Conservation (phyloP, 2,329 filamentous ascomycete species). For the Didymella glomerata region DNA sequence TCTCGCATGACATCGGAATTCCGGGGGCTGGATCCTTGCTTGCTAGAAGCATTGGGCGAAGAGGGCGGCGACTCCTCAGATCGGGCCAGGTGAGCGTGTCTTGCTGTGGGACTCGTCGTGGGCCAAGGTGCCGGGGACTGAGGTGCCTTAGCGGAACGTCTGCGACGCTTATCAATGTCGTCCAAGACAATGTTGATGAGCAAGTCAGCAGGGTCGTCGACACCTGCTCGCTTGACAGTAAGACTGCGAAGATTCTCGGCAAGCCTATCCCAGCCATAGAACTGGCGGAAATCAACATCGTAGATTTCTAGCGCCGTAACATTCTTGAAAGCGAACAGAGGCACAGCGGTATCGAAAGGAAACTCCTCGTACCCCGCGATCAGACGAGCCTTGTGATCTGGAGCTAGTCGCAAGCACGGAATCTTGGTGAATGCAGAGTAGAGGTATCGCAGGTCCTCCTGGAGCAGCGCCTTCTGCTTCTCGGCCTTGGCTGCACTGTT, state of each 20-base stretch:
- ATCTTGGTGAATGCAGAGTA: constrained; percentile 99
- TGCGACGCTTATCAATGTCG: constrained; percentile 90
- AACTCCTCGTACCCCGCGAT: constrained; percentile 97
- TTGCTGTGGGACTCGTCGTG: constrained; percentile 67
- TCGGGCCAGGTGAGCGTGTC: constrained; percentile 71
- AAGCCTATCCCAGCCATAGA: constrained; percentile 95
- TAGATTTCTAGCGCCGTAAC: constrained; percentile 91
- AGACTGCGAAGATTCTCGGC: constrained; percentile 91
- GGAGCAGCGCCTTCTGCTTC: constrained; percentile 83
- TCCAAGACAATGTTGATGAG: constrained; percentile 93
- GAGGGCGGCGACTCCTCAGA: constrained; percentile 70
- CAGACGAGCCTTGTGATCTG: constrained; percentile 89
- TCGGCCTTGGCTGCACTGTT: constrained; percentile 84
- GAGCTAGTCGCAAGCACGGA: constrained; percentile 85
- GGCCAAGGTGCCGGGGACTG: constrained; percentile 78
- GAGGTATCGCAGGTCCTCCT: constrained; percentile 91
- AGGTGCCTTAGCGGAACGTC: constrained; percentile 86
- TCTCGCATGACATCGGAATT: constrained; percentile 65
- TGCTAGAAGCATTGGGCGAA: constrained; percentile 48
- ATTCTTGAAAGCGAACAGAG: constrained; percentile 97
- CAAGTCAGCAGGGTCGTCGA: constrained; percentile 90
- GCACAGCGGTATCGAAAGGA: constrained; percentile 95
- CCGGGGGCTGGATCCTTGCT: constrained; percentile 60
- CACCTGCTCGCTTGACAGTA: constrained; percentile 83
- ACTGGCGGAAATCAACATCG: constrained; percentile 95